These are phyloP conservation scores for Albifimbria verrucaria DNA, from an alignment of 2,329 filamentous ascomycete species.

Conservation along the genomic window DNA sequence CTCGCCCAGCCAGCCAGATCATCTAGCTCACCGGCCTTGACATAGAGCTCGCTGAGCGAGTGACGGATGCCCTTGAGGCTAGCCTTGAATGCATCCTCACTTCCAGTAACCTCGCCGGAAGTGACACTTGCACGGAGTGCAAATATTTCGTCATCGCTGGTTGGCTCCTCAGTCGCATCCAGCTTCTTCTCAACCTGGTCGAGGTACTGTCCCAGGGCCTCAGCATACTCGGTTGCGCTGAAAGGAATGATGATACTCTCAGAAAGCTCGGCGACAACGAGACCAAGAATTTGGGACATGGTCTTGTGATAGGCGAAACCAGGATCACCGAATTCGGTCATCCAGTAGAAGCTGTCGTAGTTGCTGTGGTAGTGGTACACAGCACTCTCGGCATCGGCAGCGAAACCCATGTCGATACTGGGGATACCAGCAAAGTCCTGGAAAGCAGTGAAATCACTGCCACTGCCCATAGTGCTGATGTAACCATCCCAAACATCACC, in stretches of 20 bases:
- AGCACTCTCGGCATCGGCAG: conserved; percentile 37
- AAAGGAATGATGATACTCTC: conserved; percentile 63
- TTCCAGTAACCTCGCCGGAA: conserved; percentile 25
- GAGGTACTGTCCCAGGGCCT: conserved; percentile 50
- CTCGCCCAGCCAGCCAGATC: conserved; percentile 38
- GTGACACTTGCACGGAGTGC: conserved; percentile 22
- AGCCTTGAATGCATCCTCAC: conserved; percentile 34
- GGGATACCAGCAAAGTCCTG: conserved; percentile 69
- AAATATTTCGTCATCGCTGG: conserved; percentile 26
- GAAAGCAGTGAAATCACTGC: conserved; percentile 73
- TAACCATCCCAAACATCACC: conserved; percentile 62
- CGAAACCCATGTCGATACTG: conserved; percentile 62
- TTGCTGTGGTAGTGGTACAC: conserved; percentile 87
- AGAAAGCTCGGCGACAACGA: conserved; percentile 58
- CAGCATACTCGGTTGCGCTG: conserved; percentile 62
- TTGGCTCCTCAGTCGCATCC: conserved; percentile 18
- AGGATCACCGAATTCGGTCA: conserved; percentile 74
- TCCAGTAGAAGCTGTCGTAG: conserved; percentile 89
- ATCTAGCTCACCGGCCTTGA: conserved; percentile 43
- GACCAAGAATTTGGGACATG: conserved; percentile 62
- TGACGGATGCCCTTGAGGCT: conserved; percentile 36
- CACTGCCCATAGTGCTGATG: conserved; percentile 66
- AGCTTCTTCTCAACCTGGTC: conserved; percentile 49
- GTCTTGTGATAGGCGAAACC: conserved; percentile 64
- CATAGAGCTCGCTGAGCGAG: conserved; percentile 32